Evolutionary conservation across 768 basidiomycete species (phyloP), one percentile per base, ranked within the genome.

Genomic region (Hypholoma fasciculare): DNA sequence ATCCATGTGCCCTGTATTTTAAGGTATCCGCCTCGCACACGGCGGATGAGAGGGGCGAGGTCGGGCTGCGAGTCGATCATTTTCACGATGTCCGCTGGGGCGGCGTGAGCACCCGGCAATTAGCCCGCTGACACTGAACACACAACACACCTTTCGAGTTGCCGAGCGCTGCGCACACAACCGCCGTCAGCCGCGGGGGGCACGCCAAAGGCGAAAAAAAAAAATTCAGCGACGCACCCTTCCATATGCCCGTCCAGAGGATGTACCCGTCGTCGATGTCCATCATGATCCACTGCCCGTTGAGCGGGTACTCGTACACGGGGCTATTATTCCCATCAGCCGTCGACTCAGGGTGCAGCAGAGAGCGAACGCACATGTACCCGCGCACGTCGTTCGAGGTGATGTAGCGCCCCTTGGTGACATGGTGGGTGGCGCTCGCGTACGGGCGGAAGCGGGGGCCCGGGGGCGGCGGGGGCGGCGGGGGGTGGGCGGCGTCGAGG

Each of bases 1-100:
- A 94, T 90, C 93, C 93, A 95, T 19, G 93, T 94, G 34, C 93
- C 93, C 68, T 95, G 93, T 44, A 95, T 94, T 76, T 94, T 94
- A 59, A 95, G 83, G 74, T 92, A 92, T 51, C 92, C 90, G 56
- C 91, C 92, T 47, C 91, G 85, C 34, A 95, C 92, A 59, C 92
- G 83, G 57, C 92, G 87, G 67, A 94, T 86, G 63, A 89, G 84
- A 34, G 86, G 80, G 26, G 90, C 91, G 38, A 95, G 78, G 74
- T 94, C 92, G 52, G 93, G 93, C 65, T 94, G 91, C 2, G 90
- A 91, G 75, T 95, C 93, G 65, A 95, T 85, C 84, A 95, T 94
- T 71, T 91, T 92, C 47, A 94, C 90, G 55, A 95, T 93, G 77
- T 95, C 93, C 65, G 93, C 92, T 94, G 55, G 23, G 23, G 23